Percentiles rank a stretch among this genome's conserved stretches.
Conservation (phyloP, 805 yeast species). For the Starmerella sp. region DNA sequence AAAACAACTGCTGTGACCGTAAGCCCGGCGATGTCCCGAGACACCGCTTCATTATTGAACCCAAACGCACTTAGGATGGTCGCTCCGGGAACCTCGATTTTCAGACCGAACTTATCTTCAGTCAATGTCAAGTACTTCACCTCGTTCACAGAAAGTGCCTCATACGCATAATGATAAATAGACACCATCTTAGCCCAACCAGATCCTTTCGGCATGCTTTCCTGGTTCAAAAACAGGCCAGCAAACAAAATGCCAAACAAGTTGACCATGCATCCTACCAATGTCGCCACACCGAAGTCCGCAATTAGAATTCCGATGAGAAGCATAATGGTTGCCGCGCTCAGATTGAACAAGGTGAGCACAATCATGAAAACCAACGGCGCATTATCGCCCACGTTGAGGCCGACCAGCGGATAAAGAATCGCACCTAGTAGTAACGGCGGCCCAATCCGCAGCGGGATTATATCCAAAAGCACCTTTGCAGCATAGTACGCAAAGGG, state of each 20-base stretch:
- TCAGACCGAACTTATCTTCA: constrained; percentile 84
- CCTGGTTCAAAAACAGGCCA: constrained; percentile 83
- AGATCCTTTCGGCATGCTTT: constrained; percentile 44
- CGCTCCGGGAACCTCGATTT: constrained; percentile 96
- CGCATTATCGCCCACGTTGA: constrained; percentile 65
- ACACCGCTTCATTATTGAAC: constrained; percentile 67
- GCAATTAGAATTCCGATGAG: constrained; percentile 78
- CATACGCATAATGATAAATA: constrained; percentile 91
- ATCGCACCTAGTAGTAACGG: constrained; percentile 72
- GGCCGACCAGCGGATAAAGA: constrained; percentile 81
- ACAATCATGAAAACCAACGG: constrained; percentile 59
- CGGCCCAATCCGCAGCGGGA: constrained; percentile 90
- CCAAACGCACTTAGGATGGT: constrained; percentile 93
- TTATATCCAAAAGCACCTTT: constrained; percentile 77
- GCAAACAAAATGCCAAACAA: constrained; percentile 84
- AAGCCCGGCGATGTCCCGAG: constrained; percentile 54
- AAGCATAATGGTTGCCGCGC: constrained; percentile 73
- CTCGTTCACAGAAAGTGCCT: constrained; percentile 83
- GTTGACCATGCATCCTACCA: constrained; percentile 72
- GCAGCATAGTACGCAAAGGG: constrained; percentile 77
- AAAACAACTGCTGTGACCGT: constrained; percentile 48
- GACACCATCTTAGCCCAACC: constrained; percentile 66
- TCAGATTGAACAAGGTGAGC: constrained; percentile 71
- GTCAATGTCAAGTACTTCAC: constrained; percentile 73
- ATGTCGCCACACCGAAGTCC: constrained; percentile 86